phyloP scores from a whole-genome alignment of 208 protist species.

The Endotrypanum monterogeii region DNA sequence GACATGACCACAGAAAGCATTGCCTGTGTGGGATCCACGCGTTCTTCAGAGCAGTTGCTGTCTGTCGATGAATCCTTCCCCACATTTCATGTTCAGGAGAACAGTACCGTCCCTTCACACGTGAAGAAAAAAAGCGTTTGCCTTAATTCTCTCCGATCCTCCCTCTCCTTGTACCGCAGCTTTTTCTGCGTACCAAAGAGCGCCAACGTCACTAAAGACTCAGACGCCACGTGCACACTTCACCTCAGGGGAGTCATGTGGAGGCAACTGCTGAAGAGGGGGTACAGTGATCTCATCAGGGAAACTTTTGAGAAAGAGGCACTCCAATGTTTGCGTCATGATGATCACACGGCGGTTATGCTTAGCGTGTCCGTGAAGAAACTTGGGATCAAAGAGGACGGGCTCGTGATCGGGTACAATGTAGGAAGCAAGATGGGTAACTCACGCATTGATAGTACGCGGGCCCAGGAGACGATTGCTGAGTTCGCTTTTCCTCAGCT shows the following conservation, averaged over 20 bases:
- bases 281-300: constrained; percentile 4
- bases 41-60: background rate
- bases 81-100: constrained; percentile 15
- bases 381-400: background rate
- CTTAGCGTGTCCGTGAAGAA: constrained; percentile 11
- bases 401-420: constrained; percentile 14
- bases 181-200: background rate
- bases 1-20: constrained; percentile 1
- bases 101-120: background rate
- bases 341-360: background rate
- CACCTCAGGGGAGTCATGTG: constrained; percentile 17
- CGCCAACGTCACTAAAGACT: background rate
- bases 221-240: background rate
- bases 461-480: constrained; percentile 17
- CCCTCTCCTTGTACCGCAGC: constrained; percentile 4
- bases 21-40: background rate
- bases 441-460: constrained; percentile 5
- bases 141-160: constrained; percentile 1
- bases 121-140: constrained; percentile 7
- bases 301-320: constrained; percentile 28
- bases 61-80: background rate
- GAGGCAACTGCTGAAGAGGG: constrained; percentile 10
- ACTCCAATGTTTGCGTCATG: constrained; percentile 19
- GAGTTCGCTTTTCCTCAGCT: constrained; percentile 32
- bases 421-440: constrained; percentile 4